phyloP scores from a whole-genome alignment of 2,329 filamentous ascomycete species.

The Rutstroemia sp. region DNA sequence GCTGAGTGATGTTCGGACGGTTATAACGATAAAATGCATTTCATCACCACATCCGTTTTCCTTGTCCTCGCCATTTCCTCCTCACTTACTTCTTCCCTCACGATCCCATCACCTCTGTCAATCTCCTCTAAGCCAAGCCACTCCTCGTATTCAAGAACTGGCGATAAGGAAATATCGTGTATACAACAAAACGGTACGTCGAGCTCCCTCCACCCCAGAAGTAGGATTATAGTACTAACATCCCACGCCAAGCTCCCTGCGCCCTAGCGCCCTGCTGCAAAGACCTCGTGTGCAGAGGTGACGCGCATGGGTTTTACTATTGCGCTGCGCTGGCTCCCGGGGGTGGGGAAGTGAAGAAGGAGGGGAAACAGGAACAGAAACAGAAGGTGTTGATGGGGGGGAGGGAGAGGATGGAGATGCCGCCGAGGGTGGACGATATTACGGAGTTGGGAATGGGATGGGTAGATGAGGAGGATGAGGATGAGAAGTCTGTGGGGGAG shows the following conservation, averaged over 20 bases:
- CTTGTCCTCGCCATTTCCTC: no score
- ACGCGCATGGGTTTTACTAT: not conserved
- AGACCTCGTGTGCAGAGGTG: not conserved
- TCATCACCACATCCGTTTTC: no score
- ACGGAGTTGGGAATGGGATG: not conserved
- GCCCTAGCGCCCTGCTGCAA: not conserved
- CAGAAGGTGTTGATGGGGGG: not conserved
- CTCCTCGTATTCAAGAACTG: no score
- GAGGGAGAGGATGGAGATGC: not conserved
- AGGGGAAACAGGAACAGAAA: not conserved
- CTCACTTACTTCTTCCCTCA: no score
- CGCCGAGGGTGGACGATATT: not conserved
- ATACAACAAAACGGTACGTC: no score
- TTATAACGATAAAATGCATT: no score
- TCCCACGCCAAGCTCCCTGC: not conserved
- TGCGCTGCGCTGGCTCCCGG: not conserved
- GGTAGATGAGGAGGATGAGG: no score
- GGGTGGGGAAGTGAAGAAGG: not conserved
- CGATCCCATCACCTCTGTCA: no score
- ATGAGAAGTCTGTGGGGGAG: no score
- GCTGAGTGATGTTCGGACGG: no score
- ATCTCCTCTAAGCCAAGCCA: no score
- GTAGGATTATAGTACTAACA: not conserved
- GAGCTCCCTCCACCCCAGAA: not conserved
- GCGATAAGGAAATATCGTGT: no score